Conservation (phyloP, 2,329 filamentous ascomycete genomes). For the Coniochaeta sp. region DNA sequence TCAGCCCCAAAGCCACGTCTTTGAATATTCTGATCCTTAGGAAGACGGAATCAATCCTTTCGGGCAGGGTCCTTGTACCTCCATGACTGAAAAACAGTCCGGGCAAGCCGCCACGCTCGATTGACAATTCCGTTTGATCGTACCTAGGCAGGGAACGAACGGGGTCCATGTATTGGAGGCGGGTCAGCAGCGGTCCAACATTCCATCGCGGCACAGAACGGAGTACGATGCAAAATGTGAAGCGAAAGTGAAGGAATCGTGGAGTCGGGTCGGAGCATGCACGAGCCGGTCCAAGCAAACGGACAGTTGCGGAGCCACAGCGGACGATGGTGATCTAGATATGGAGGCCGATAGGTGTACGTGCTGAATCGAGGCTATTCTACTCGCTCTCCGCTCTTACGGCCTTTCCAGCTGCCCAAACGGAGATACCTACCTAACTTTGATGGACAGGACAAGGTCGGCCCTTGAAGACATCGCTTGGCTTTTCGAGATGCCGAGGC, state of each 20-base stretch:
- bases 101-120: neutral
- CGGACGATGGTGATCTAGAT: neutral
- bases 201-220: too few species aligned
- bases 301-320: neutral
- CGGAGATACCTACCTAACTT: too few species aligned
- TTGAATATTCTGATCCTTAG: neutral
- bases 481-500: neutral
- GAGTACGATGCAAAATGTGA: too few species aligned
- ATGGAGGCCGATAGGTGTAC: too few species aligned
- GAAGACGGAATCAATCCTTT: neutral
- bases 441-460: neutral
- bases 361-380: too few species aligned
- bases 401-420: too few species aligned
- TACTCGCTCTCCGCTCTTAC: too few species aligned
- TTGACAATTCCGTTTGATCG: neutral
- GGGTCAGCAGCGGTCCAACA: neutral
- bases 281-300: neutral
- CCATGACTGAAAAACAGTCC: neutral
- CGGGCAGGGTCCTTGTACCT: too few species aligned
- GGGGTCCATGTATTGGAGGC: neutral
- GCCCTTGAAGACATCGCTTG: neutral
- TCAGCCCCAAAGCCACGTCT: neutral
- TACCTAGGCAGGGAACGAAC: neutral
- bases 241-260: neutral
- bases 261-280: neutral